These are phyloP conservation scores for Blastocystis sp. DNA, from an alignment of 352 stramenopile genomes.

Conservation along the genomic window DNA sequence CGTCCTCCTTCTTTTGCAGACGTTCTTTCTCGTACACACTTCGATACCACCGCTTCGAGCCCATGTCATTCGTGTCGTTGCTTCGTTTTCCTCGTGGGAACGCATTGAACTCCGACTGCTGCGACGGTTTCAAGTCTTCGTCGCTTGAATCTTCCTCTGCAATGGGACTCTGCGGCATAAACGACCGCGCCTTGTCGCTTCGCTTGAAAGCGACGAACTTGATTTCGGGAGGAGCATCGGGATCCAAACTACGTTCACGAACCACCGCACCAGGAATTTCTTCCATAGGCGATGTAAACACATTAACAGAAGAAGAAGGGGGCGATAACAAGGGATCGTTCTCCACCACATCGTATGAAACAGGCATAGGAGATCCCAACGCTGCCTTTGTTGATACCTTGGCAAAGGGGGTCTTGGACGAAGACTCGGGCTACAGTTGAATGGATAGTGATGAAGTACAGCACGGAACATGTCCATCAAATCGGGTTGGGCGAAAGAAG, in stretches of 20 bases:
- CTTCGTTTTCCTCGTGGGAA: neutral
- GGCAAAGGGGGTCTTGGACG: neutral
- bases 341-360: conserved; percentile 4
- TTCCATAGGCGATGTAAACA: neutral
- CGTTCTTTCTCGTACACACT: conserved; percentile 11
- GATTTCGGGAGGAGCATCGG: neutral
- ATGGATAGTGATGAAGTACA: neutral
- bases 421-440: neutral
- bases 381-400: neutral
- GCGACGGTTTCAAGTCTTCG: conserved; percentile 28
- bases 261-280: neutral
- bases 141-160: neutral
- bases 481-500: neutral
- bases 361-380: neutral
- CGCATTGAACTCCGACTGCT: neutral
- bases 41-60: conserved; percentile 6
- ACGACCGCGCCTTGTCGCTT: neutral
- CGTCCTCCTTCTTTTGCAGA: neutral
- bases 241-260: neutral
- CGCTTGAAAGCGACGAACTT: neutral
- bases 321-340: neutral
- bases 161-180: neutral
- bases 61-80: neutral
- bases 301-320: neutral
- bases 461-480: neutral